Evolutionary conservation across 139 green algal genomes (phyloP), one percentile per base, ranked within the genome.

Genomic region (Astrephomene gubernaculifera): DNA sequence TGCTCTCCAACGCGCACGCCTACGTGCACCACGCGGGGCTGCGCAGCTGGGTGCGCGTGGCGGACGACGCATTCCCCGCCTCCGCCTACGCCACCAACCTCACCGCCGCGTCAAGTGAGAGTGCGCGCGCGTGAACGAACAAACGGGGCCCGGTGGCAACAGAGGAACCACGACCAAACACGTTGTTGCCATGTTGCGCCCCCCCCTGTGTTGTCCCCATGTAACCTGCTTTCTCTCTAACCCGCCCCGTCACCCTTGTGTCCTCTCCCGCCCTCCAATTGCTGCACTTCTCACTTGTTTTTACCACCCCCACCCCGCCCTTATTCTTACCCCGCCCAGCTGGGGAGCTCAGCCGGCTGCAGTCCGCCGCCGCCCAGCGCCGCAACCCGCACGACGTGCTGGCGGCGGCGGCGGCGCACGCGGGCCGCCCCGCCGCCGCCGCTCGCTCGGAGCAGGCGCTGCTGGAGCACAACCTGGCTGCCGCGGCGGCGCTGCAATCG

Each of bases 31-130:
- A 94, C 60, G n/a, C 33, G 0, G 82, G 74, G 17, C 71, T 96
- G 85, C 29, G 82, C 54, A 71, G 43, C 57, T 97, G 94, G 94
- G 84, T 94, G 73, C 81, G 90, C 38, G 89, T 96, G 39, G 92
- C 90, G 4, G 94, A 96, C 80, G 85, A 91, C 38, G 76, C 88
- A 0, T 93, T 93, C 74, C 72, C 89, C 1, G 65, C 81, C 29
- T 94, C 89, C 2, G 63, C 63, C 43, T 76, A 54, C 79, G 67
- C 79, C 44, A 49, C 79, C 19, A 75, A 24, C 64, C 25, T 85
- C 31, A 21, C 63, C 12, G 52, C 79, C 21, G 27, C 57, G 6
- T 22, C 63, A 22, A 7, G 79, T 85, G 54, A 71, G 74, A 21
- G 27, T 7, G 17, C 4, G 27, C 21, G 60, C 24, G 21, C 24